Evolutionary conservation across 2,329 filamentous ascomycete genomes (phyloP).

Genomic region (Colletotrichum coccodes): DNA sequence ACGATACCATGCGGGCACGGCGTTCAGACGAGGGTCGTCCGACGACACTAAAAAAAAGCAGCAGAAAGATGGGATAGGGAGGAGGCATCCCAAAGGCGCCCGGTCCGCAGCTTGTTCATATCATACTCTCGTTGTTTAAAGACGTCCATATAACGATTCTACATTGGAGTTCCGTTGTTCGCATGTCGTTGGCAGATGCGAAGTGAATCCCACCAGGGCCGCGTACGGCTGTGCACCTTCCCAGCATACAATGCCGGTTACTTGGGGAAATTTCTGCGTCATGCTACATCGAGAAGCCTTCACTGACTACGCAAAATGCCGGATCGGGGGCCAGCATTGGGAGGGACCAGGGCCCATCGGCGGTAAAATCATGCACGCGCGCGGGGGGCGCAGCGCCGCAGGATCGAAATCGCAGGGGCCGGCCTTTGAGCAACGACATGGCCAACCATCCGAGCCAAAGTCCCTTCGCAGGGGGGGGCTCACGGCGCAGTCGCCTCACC

Average conservation of each 20-base stretch:
- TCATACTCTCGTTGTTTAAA: background rate
- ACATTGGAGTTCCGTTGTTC: background rate
- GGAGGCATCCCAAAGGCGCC: background rate
- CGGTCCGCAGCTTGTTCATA: background rate
- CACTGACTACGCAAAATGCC: background rate
- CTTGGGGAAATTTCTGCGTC: background rate
- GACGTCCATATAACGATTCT: background rate
- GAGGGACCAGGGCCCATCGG: background rate
- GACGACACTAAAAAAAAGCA: background rate
- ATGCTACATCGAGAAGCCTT: background rate
- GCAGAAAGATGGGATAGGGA: background rate
- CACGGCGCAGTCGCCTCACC: too few relatives aligned
- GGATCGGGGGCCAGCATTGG: background rate
- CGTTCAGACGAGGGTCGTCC: background rate
- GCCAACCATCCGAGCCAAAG: too few relatives aligned
- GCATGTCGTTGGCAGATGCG: background rate
- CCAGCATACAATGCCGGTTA: background rate
- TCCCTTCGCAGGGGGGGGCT: too few relatives aligned
- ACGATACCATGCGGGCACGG: conserved; percentile 18
- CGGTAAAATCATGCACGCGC: background rate
- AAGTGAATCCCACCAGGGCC: background rate
- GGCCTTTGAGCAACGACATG: too few relatives aligned
- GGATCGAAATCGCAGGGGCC: background rate
- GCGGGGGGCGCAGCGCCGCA: background rate
- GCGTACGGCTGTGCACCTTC: background rate